Evolutionary conservation across 225 moss, liverwort and hornwort genomes (phyloP).

Genomic region (Ulota crispa): DNA sequence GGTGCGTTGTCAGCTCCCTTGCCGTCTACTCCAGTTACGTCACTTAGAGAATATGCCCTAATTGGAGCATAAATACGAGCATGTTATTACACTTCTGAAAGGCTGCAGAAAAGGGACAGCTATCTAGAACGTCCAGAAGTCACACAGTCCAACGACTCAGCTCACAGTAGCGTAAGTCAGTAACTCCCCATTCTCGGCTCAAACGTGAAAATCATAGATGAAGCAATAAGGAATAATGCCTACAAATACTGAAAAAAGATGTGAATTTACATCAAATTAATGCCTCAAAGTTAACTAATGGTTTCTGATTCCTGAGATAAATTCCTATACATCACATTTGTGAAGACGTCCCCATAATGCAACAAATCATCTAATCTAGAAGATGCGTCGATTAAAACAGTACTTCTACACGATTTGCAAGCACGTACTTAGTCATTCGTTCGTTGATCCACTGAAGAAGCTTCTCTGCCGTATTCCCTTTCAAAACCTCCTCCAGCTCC

Average conservation of each 20-base stretch:
- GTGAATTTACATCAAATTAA: neutral
- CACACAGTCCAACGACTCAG: slow-evolving; percentile 6
- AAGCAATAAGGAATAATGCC: neutral
- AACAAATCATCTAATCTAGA: neutral
- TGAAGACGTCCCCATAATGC: neutral
- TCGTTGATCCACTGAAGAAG: slow-evolving; percentile 82
- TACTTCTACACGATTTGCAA: slow-evolving; percentile 4
- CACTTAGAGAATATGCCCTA: slow-evolving; percentile 45
- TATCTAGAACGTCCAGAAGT: neutral
- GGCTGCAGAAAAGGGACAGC: neutral
- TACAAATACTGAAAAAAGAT: neutral
- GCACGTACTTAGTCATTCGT: slow-evolving; percentile 59
- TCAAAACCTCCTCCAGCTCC: slow-evolving; percentile 51
- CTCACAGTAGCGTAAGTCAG: neutral
- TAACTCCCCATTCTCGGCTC: neutral
- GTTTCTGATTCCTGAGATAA: neutral
- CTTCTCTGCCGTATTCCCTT: slow-evolving; percentile 52
- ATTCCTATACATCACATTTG: neutral
- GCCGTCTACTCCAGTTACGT: slow-evolving; percentile 29
- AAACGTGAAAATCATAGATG: neutral
- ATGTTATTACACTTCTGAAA: slow-evolving; percentile 17
- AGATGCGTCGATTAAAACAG: neutral
- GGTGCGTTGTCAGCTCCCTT: slow-evolving; percentile 18
- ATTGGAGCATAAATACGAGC: neutral
- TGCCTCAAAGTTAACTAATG: neutral